Evolutionary conservation across 2,329 filamentous ascomycete species (phyloP), one percentile per base, ranked within the genome.

Genomic region (Fusarium sp.): DNA sequence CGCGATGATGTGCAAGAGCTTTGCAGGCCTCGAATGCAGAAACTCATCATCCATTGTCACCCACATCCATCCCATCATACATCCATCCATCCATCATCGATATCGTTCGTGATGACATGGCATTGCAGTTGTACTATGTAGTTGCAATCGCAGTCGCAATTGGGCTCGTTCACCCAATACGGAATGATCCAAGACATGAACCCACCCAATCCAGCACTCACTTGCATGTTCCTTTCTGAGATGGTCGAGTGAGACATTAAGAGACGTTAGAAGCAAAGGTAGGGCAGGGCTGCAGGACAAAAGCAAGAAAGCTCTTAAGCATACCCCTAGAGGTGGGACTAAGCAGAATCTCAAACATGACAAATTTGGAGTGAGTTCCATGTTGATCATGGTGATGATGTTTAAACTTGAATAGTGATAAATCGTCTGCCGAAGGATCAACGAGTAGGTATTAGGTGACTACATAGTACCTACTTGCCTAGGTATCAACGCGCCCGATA

Each of bases 71-170:
- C 33, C 33, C 33, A 17, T 25, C 25, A 13, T 27, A 27, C 40
- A 54, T 23, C 22, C 11, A 40, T 41, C n/a, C 40, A 54, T 23
- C 22, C 11, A 40, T 41, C n/a, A 50, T 52, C 35, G 41, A 51
- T 54, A 27, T 41, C 46, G 56, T 62, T 62, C 58, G 46, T 54
- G 61, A 69, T 68, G 65, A 68, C 65, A 69, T 68, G 61, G 65
- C 65, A 66, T 54, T 69, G 65, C 65, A n/a, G n/a, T 37, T n/a
- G 17, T n/a, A n/a, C n/a, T n/a, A n/a, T n/a, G n/a, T 19, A 37
- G 33, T 37, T 10, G 30, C 30, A 37, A 17, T 37, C 8, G 35
- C 35, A 37, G 8, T 19, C 17, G 35, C 17, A 11, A 61, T 61
- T 53, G 30, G 44, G 23, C 45, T 45, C 23, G 32, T 27, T 30